phyloP scores from a whole-genome alignment of 768 basidiomycete genomes.

The Pholiota conissans region DNA sequence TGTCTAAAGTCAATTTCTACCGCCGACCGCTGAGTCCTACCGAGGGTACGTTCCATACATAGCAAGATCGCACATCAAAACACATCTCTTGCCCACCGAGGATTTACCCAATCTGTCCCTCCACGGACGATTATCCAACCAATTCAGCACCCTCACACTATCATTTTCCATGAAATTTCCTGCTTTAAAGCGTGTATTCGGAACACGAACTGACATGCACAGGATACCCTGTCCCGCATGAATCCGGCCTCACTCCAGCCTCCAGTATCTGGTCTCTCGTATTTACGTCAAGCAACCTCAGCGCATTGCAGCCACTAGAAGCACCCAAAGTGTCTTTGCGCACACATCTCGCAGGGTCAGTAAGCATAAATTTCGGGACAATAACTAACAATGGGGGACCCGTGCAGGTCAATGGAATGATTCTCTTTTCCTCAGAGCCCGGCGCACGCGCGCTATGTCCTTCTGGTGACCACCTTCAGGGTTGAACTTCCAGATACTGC shows the following conservation, averaged over 20 bases:
- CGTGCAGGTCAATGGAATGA: neutral
- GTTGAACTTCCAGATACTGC: neutral
- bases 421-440: neutral
- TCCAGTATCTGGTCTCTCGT: neutral
- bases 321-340: neutral
- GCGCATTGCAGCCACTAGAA: neutral
- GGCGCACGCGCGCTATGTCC: no score
- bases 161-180: neutral
- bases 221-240: slow-evolving; percentile 3
- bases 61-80: neutral
- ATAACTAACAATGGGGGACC: neutral
- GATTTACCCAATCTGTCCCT: slow-evolving; percentile 3
- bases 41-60: slow-evolving; percentile 8
- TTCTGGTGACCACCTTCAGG: neutral
- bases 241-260: neutral
- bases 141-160: neutral
- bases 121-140: slow-evolving; percentile 2
- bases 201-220: neutral
- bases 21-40: slow-evolving; percentile 4
- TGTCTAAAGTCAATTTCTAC: slow-evolving; percentile 4
- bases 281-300: neutral
- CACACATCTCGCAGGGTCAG: neutral
- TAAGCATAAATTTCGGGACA: neutral
- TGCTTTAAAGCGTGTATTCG: slow-evolving; percentile 1
- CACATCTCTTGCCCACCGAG: neutral